Conservation (phyloP, 805 yeast species). For the Metschnikowia baotianmanensis region DNA sequence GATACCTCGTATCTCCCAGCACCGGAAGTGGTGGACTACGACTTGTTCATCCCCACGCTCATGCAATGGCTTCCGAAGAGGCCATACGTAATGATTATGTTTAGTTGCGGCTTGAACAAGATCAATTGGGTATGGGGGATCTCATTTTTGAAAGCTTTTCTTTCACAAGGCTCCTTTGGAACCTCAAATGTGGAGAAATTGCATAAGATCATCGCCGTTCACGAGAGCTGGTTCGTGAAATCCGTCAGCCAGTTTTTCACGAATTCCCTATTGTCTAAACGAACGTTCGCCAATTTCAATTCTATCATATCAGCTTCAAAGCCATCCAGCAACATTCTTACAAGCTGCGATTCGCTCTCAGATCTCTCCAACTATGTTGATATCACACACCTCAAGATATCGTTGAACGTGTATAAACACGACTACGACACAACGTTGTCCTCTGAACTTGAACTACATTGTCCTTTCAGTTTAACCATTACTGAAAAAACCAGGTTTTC, state of each 20-base stretch:
- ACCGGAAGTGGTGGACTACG: conserved; percentile 41
- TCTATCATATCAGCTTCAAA: conserved; percentile 12
- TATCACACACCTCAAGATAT: conserved; percentile 71
- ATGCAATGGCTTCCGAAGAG: conserved; percentile 56
- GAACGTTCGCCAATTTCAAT: conserved; percentile 28
- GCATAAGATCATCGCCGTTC: conserved; percentile 71
- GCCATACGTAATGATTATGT: conserved; percentile 67
- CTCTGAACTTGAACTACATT: conserved; percentile 13
- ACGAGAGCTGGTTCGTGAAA: conserved; percentile 86
- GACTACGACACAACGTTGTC: conserved; percentile 43
- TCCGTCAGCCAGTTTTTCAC: conserved; percentile 70
- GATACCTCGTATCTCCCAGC: conserved; percentile 81
- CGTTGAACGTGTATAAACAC: conserved; percentile 69
- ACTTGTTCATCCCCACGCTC: conserved; percentile 56
- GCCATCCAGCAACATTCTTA: conserved; percentile 13
- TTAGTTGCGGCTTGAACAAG: conserved; percentile 76
- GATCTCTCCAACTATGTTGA: conserved; percentile 63
- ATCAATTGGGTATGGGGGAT: conserved; percentile 71
- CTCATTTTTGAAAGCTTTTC: conserved; percentile 52
- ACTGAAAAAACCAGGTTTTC: conserved; percentile 22
- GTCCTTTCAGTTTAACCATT: conserved; percentile 21
- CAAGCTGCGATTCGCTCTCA: conserved; percentile 33
- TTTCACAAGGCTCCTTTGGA: conserved; percentile 44
- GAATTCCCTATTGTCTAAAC: conserved; percentile 48
- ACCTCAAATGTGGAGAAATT: conserved; percentile 49